phyloP scores from a whole-genome alignment of 345 rosid genomes.

The Gossypium sturtianum region DNA sequence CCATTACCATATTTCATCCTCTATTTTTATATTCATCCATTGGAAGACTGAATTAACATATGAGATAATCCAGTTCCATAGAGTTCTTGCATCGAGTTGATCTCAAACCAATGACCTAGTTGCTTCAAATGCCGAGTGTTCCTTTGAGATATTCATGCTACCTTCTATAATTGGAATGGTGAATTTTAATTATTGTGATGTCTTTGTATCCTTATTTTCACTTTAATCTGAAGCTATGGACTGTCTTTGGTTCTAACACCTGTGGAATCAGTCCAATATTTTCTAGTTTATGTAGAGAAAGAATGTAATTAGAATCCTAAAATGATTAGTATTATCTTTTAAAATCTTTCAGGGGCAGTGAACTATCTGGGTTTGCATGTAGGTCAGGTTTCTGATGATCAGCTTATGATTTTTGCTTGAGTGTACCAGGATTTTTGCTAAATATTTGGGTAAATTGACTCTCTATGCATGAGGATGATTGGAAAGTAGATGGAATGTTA shows the following conservation, averaged over 20 bases:
- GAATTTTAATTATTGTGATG: not conserved
- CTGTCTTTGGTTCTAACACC: not conserved
- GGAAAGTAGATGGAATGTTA: not conserved
- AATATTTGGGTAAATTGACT: not conserved
- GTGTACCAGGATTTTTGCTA: not conserved
- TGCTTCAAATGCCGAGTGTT: not conserved
- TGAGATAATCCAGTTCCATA: not conserved
- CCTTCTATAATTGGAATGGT: not conserved
- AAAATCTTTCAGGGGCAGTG: not conserved
- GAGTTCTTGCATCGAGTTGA: not conserved
- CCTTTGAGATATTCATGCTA: not conserved
- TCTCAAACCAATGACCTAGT: not conserved
- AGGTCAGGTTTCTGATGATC: not conserved
- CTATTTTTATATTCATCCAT: not conserved
- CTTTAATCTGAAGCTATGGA: not conserved
- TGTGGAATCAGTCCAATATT: not conserved
- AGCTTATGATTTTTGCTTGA: conserved; percentile 3
- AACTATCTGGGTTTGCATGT: conserved; percentile 4
- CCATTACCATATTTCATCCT: not conserved
- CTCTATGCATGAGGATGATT: not conserved
- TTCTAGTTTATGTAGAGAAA: not conserved
- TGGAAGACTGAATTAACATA: not conserved
- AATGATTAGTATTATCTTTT: not conserved
- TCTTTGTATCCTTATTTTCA: not conserved
- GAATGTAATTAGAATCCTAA: not conserved